Percentiles rank a stretch among this genome's conserved stretches.
Conservation (phyloP, 306 rosid species). For the Prunus fruticosa region DNA sequence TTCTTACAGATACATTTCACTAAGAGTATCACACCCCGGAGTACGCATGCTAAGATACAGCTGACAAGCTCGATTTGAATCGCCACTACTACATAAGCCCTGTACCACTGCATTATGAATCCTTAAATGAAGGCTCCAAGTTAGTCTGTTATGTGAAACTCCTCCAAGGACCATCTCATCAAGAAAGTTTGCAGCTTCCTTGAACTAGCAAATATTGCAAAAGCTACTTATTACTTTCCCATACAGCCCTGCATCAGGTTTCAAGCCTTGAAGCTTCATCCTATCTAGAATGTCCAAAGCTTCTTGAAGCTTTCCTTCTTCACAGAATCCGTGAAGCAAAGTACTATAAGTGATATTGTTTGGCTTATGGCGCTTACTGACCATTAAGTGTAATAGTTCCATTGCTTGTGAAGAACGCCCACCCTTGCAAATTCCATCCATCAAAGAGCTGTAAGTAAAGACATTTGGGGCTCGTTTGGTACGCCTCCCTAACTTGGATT, state of each 20-base stretch:
- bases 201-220: slow-evolving; percentile 53
- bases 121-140: slow-evolving; percentile 49
- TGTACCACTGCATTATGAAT: no score
- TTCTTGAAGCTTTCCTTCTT: slow-evolving; percentile 65
- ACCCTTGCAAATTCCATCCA: slow-evolving; percentile 82
- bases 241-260: slow-evolving; percentile 77
- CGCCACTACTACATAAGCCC: no score
- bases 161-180: slow-evolving; percentile 85
- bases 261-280: slow-evolving; percentile 89
- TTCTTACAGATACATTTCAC: no score
- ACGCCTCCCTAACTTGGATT: no score
- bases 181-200: slow-evolving; percentile 82
- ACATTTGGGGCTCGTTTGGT: no score
- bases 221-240: slow-evolving; percentile 66
- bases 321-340: slow-evolving; percentile 66
- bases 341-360: slow-evolving; percentile 73
- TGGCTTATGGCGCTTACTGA: slow-evolving; percentile 50
- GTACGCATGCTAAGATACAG: no score
- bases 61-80: no score
- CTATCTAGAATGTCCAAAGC: slow-evolving; percentile 81
- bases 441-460: slow-evolving; percentile 68
- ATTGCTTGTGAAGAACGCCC: slow-evolving; percentile 64
- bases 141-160: slow-evolving; percentile 56
- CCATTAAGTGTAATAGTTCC: slow-evolving; percentile 61
- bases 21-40: no score